Evolutionary conservation across 345 rosid species (phyloP), one percentile per base, ranked within the genome.

Genomic region (Arabis hirsuta): DNA sequence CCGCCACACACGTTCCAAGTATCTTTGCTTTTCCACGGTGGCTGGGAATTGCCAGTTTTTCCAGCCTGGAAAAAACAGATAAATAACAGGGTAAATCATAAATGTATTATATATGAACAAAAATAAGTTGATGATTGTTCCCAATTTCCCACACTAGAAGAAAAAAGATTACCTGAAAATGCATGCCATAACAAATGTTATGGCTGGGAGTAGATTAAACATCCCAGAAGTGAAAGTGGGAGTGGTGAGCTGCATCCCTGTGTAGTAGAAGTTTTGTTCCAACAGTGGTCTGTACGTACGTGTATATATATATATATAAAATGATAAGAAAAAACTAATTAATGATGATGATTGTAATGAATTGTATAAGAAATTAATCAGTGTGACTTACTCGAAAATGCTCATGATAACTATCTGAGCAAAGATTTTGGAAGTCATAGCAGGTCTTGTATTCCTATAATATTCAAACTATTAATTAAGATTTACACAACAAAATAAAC

Each of bases 1-100:
- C 84, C 2, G 86, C 80, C 9, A 81, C 63, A 2, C 36, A 57
- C 3, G 85, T 85, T 14, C 89, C 85, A 2, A 80, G 2, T 11
- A 82, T 64, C 67, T 83, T 85, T 1, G 89, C 82, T 50, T 67
- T 44, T 66, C 84, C 79, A 13, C 47, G 82, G 2, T 69, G 13
- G 63, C 55, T 77, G 72, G 67, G 78, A 9, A 77, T 34, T 57
- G 76, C 77, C 38, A 85, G 78, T 8, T n/a, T 79, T 64, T 85
- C 89, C 46, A 85, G 43, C 79, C 88, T 85, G 38, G 34, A 27
- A 3, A 27, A 27, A 27, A 27, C 29, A 27, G 29, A 27, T 4
- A 47, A 19, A 22, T 2, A 22, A 22, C 24, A 22, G 24, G 24
- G 24, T 22, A 22, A 22, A 22, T 22, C 24, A 22, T 22, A 22